These are phyloP conservation scores for Globomyces pollinis-pini DNA, from an alignment of 192 early-diverging fungal species.

Conservation along the genomic window DNA sequence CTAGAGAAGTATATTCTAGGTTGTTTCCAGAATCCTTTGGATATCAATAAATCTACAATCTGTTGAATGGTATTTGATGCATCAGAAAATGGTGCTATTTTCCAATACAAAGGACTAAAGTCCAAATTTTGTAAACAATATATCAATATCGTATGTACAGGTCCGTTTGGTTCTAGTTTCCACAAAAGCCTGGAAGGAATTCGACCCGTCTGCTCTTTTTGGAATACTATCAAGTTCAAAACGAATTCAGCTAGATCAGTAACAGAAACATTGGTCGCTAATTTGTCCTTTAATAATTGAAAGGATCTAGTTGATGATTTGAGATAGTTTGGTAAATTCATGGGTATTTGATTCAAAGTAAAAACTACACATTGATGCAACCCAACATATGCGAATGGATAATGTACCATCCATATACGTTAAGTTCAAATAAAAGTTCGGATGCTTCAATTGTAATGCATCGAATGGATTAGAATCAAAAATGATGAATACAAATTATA, in stretches of 20 bases:
- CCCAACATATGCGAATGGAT: too few relatives aligned
- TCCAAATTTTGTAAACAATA: too few relatives aligned
- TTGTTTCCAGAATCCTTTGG: not conserved
- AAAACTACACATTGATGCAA: too few relatives aligned
- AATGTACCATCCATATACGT: too few relatives aligned
- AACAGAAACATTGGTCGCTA: not conserved
- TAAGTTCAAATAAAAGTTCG: too few relatives aligned
- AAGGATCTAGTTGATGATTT: not conserved
- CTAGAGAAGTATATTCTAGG: constrained; percentile 3
- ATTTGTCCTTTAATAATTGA: not conserved
- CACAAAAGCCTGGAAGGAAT: constrained; percentile 1
- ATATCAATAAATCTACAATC: not conserved
- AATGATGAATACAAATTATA: too few relatives aligned
- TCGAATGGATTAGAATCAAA: too few relatives aligned
- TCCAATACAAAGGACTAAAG: too few relatives aligned
- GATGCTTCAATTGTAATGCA: too few relatives aligned
- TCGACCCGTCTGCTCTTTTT: not conserved
- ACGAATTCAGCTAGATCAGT: not conserved
- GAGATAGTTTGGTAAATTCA: not conserved
- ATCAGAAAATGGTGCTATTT: not conserved
- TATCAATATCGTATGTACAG: not conserved
- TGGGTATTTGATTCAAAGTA: not conserved
- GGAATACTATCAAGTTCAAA: not conserved
- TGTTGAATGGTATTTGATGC: not conserved
- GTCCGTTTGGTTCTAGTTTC: not conserved